A percentile compares a stretch with the other conserved stretches of the same genome.
These are phyloP conservation scores for Vitis labrusca DNA, from an alignment of 164 flowering plant species.

Conservation along the genomic window DNA sequence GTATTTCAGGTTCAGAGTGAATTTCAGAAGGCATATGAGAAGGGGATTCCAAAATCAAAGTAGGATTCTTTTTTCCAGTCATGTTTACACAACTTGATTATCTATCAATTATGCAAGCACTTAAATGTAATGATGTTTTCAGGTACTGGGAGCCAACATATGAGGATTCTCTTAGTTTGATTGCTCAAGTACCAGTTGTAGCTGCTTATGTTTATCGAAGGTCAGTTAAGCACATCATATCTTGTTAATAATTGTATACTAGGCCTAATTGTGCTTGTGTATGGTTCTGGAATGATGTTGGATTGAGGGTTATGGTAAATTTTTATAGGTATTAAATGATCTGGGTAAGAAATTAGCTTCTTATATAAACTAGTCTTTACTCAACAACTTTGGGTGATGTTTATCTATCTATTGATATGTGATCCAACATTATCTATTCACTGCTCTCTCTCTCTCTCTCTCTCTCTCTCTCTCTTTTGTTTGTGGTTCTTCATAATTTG, in stretches of 20 bases:
- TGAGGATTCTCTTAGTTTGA: slow-evolving; percentile 86
- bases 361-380: neutral
- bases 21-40: slow-evolving; percentile 96
- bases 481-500: too few species aligned
- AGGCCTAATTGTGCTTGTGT: neutral
- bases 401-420: neutral
- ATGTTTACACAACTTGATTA: neutral
- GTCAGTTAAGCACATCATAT: slow-evolving; percentile 33
- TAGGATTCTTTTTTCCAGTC: slow-evolving; percentile 21
- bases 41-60: slow-evolving; percentile 88
- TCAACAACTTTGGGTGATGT: neutral
- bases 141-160: slow-evolving; percentile 98
- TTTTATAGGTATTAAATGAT: neutral
- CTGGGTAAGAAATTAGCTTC: neutral
- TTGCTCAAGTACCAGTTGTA: slow-evolving; percentile 86
- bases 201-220: slow-evolving; percentile 92
- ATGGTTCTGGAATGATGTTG: neutral
- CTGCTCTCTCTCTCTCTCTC: too few species aligned
- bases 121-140: slow-evolving; percentile 12
- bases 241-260: neutral
- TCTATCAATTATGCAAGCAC: neutral
- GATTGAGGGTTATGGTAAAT: neutral
- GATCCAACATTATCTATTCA: neutral
- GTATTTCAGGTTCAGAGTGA: slow-evolving; percentile 84
- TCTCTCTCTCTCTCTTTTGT: too few species aligned